These are phyloP conservation scores for Stachybotrys elegans DNA, from an alignment of 2,329 filamentous ascomycete genomes.

Conservation along the genomic window DNA sequence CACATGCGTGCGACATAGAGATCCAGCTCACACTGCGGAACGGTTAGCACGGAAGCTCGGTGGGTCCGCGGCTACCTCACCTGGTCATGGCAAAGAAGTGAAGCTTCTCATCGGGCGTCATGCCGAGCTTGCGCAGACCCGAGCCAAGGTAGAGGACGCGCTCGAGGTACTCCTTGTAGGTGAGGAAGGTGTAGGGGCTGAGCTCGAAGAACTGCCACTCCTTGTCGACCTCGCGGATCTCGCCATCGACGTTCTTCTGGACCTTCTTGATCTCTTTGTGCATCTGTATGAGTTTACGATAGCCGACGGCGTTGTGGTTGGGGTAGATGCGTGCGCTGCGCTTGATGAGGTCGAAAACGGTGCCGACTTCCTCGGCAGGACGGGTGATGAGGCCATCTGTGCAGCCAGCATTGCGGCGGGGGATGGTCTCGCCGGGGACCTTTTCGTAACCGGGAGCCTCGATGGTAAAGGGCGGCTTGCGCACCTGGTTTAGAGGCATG, in stretches of 20 bases:
- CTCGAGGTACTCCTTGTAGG: conserved; percentile 74
- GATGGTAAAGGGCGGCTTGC: conserved; percentile 70
- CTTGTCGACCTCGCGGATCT: conserved; percentile 77
- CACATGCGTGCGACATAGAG: conserved; percentile 68
- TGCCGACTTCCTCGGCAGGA: conserved; percentile 65
- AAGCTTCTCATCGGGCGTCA: conserved; percentile 61
- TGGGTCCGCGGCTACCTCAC: conserved; percentile 36
- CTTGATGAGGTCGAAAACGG: conserved; percentile 73
- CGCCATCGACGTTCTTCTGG: conserved; percentile 80
- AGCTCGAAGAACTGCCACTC: conserved; percentile 90
- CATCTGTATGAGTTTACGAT: conserved; percentile 67
- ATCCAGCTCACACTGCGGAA: conserved; percentile 70
- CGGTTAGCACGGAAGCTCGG: conserved; percentile 6
- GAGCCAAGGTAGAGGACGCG: conserved; percentile 64
- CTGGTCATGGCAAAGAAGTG: conserved; percentile 84
- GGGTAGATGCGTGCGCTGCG: conserved; percentile 60
- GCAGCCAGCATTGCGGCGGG: conserved; percentile 66
- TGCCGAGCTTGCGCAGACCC: conserved; percentile 69
- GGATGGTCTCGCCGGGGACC: conserved; percentile 76
- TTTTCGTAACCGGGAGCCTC: conserved; percentile 64
- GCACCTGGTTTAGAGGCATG: conserved; percentile 52
- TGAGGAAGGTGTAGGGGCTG: conserved; percentile 68
- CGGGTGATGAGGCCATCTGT: conserved; percentile 64
- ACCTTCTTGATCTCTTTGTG: conserved; percentile 86
- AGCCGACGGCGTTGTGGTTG: conserved; percentile 62